Conservation (phyloP, 2,329 filamentous ascomycete genomes). For the Didymella segeticola region DNA sequence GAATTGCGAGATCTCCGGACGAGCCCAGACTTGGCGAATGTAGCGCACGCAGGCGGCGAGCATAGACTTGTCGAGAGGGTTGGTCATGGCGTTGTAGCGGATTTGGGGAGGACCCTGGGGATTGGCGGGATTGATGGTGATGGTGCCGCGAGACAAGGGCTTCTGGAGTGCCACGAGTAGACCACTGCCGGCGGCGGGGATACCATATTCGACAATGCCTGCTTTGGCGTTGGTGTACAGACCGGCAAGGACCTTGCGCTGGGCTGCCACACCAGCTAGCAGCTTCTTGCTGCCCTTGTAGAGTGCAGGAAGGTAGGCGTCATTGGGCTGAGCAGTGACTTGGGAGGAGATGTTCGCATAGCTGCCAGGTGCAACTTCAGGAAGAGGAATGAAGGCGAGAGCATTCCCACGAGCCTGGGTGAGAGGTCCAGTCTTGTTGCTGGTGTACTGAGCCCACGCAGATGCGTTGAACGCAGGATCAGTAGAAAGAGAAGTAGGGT, state of each 20-base stretch:
- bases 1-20: conserved; percentile 33
- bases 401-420: conserved; percentile 36
- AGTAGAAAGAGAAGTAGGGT: conserved; percentile 27
- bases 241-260: conserved; percentile 37
- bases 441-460: conserved; percentile 35
- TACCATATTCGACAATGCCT: conserved; percentile 34
- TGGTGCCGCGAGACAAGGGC: conserved; percentile 50
- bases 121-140: conserved; percentile 34
- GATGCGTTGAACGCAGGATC: conserved; percentile 38
- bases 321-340: conserved; percentile 17
- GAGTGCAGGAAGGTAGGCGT: conserved; percentile 30
- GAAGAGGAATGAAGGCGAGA: conserved; percentile 37
- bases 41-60: conserved; percentile 46
- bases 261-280: conserved; percentile 31
- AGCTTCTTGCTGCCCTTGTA: conserved; percentile 37
- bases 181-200: conserved; percentile 45
- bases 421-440: conserved; percentile 36
- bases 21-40: conserved; percentile 41
- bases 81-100: conserved; percentile 39
- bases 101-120: conserved; percentile 36
- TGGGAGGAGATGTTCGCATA: conserved; percentile 25
- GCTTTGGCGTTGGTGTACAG: conserved; percentile 31
- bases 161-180: conserved; percentile 42
- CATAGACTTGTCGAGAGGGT: conserved; percentile 39
- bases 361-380: conserved; percentile 27